Evolutionary conservation across 2,329 filamentous ascomycete genomes (phyloP).

Genomic region (Colletotrichum godetiae): DNA sequence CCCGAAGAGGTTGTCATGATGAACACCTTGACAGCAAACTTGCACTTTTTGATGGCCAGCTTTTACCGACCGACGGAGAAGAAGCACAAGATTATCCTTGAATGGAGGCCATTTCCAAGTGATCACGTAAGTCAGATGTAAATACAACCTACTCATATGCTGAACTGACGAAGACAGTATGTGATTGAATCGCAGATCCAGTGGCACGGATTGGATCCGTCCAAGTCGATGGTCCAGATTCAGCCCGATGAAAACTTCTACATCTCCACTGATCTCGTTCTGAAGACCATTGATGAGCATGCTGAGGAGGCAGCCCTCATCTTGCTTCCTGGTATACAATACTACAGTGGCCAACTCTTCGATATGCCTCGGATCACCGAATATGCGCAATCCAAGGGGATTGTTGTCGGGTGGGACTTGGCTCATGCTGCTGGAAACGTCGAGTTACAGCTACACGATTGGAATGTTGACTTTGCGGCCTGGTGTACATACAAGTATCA

Average conservation of each 20-base stretch:
- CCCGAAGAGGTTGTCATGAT: constrained; percentile 84
- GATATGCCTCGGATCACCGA: constrained; percentile 79
- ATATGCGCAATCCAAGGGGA: constrained; percentile 73
- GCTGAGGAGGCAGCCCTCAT: constrained; percentile 74
- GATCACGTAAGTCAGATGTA: constrained; percentile 71
- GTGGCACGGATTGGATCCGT: constrained; percentile 75
- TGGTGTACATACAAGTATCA: constrained; percentile 92
- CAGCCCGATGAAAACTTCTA: constrained; percentile 70
- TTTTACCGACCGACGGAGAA: constrained; percentile 79
- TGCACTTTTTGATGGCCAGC: constrained; percentile 85
- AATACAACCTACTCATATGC: background rate
- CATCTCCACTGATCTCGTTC: constrained; percentile 73
- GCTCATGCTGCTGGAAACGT: constrained; percentile 84
- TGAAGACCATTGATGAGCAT: constrained; percentile 75
- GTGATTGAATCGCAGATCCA: constrained; percentile 84
- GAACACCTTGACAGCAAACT: constrained; percentile 85
- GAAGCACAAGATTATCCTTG: constrained; percentile 84
- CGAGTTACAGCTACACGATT: constrained; percentile 77
- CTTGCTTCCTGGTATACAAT: constrained; percentile 82
- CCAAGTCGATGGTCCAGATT: constrained; percentile 79
- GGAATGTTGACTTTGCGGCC: constrained; percentile 83
- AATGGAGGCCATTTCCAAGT: constrained; percentile 90
- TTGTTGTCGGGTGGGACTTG: constrained; percentile 81
- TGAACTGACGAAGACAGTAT: constrained; percentile 63
- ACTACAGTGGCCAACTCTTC: constrained; percentile 83